Percentiles rank a stretch among this genome's conserved stretches.
These are phyloP conservation scores for Eruca vesicaria DNA, from an alignment of 441 rosid genomes.

Conservation along the genomic window DNA sequence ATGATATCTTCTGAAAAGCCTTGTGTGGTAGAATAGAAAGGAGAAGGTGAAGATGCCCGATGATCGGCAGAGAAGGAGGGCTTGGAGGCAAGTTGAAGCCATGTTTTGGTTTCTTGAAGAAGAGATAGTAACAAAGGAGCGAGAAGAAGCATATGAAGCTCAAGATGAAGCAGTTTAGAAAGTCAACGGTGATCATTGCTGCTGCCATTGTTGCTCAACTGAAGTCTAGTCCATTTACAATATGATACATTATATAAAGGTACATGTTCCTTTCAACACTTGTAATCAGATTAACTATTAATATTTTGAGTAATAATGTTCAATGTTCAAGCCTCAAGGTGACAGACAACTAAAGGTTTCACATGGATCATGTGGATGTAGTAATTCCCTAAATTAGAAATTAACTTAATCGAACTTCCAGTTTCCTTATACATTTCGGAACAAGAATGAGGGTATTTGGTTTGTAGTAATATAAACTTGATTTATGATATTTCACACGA, in stretches of 20 bases:
- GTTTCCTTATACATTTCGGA: no score
- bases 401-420: no score
- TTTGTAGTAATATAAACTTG: no score
- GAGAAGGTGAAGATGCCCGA: slow-evolving; percentile 26
- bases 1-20: slow-evolving; percentile 16
- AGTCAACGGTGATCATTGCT: no score
- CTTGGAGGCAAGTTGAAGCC: slow-evolving; percentile 3
- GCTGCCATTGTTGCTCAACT: background rate
- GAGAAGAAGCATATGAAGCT: no score
- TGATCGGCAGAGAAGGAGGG: slow-evolving; percentile 24
- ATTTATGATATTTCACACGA: no score
- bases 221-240: background rate
- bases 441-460: no score
- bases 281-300: background rate
- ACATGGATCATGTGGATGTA: background rate
- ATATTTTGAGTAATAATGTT: background rate
- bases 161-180: no score
- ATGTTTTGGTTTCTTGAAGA: no score
- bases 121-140: no score
- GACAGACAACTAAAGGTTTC: background rate
- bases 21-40: slow-evolving; percentile 8
- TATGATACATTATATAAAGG: background rate
- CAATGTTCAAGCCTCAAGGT: background rate
- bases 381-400: background rate
- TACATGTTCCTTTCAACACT: no score